Conservation (phyloP, 2,329 filamentous ascomycete species). For the Trichoderma simmonsii region DNA sequence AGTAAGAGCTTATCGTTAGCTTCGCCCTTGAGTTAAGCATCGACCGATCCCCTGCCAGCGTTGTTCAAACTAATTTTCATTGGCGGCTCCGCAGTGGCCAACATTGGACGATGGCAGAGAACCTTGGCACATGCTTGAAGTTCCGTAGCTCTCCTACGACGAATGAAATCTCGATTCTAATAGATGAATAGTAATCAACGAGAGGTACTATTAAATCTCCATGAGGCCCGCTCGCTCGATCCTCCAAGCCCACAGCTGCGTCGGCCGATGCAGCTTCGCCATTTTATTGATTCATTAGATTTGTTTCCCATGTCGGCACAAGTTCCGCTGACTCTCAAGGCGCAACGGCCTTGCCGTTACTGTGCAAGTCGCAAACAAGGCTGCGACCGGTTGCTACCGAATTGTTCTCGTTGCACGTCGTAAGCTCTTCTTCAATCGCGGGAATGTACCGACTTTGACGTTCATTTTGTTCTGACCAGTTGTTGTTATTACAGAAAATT, state of each 20-base stretch:
- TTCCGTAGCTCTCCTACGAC: not conserved
- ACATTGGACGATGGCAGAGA: not conserved
- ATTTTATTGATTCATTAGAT: not conserved
- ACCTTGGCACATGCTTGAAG: not conserved
- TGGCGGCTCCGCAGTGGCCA: not conserved
- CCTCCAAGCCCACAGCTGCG: not conserved
- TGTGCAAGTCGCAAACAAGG: not conserved
- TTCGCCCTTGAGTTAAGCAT: no score
- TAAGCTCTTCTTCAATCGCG: not conserved
- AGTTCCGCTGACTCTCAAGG: not conserved
- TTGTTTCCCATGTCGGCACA: not conserved
- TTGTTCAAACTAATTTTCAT: not conserved
- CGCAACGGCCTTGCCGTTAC: not conserved
- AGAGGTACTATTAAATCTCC: not conserved
- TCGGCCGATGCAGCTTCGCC: not conserved
- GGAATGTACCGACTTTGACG: not conserved
- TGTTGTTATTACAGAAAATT: not conserved
- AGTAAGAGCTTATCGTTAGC: no score
- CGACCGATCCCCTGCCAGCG: not conserved
- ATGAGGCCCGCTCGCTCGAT: not conserved
- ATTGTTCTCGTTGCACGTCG: not conserved
- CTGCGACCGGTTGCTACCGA: not conserved
- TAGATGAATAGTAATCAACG: not conserved
- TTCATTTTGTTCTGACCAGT: not conserved
- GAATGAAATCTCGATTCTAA: not conserved